A percentile compares a stretch with the other conserved stretches of the same genome.
These are phyloP conservation scores for Biscutella laevigata DNA, from an alignment of 441 rosid genomes.

Conservation along the genomic window DNA sequence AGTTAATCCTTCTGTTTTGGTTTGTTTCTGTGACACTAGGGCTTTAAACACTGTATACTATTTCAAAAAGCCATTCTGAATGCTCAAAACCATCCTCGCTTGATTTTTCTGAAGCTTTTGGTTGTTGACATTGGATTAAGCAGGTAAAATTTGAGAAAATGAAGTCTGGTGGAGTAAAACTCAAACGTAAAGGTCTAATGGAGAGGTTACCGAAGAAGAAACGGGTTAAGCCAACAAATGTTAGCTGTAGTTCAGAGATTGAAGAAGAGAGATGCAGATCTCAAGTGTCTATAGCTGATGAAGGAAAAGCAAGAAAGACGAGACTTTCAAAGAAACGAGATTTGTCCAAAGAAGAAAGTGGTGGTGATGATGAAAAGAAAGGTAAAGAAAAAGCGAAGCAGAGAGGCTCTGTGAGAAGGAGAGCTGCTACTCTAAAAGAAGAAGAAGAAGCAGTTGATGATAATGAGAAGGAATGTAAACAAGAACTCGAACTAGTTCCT, in stretches of 20 bases:
- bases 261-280: slow-evolving; percentile 12
- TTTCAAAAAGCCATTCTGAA: not conserved
- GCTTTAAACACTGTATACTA: not conserved
- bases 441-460: not conserved
- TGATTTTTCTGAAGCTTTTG: not conserved
- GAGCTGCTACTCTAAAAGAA: slow-evolving; percentile 1
- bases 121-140: not conserved
- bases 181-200: not conserved
- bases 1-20: not conserved
- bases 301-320: slow-evolving; percentile 7
- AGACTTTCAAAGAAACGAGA: not conserved
- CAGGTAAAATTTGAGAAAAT: slow-evolving; percentile 11
- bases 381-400: not conserved
- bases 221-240: slow-evolving; percentile 10
- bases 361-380: not conserved
- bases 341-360: not conserved
- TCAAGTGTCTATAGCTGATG: slow-evolving; percentile 23
- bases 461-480: not conserved
- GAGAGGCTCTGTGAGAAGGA: slow-evolving; percentile 16
- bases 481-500: slow-evolving; percentile 8
- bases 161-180: slow-evolving; percentile 9
- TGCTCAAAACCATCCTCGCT: not conserved
- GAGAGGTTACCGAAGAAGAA: slow-evolving; percentile 6
- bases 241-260: slow-evolving; percentile 11
- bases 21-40: slow-evolving; percentile 5